A percentile compares a stretch with the other conserved stretches of the same genome.
Evolutionary conservation across 2,329 filamentous ascomycete species (phyloP).

Genomic region (Phoma sp.): DNA sequence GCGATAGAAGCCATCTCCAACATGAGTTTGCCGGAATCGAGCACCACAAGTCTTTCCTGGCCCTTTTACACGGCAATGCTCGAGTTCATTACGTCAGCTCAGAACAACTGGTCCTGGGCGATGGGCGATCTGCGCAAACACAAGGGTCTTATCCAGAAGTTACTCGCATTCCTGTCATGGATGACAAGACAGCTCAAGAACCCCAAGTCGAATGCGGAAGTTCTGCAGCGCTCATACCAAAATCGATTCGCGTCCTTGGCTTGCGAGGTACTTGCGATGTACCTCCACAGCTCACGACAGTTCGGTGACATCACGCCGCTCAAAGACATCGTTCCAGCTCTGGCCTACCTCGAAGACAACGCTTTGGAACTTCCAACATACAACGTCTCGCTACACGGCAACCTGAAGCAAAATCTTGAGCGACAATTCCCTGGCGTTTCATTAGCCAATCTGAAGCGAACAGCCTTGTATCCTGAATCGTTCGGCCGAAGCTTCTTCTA

Average conservation of each 20-base stretch:
- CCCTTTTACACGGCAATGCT: constrained; percentile 75
- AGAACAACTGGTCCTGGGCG: constrained; percentile 96
- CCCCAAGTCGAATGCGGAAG: constrained; percentile 31
- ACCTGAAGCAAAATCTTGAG: constrained; percentile 84
- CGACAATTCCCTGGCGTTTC: constrained; percentile 76
- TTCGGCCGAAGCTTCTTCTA: constrained; percentile 86
- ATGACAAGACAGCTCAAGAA: constrained; percentile 38
- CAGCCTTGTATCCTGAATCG: constrained; percentile 67
- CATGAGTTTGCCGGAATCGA: constrained; percentile 69
- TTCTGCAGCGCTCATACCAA: constrained; percentile 47
- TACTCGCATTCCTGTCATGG: constrained; percentile 72
- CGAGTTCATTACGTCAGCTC: constrained; percentile 85
- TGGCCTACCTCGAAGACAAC: constrained; percentile 81
- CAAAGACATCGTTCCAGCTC: constrained; percentile 73
- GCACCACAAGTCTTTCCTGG: constrained; percentile 34
- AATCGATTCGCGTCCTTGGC: constrained; percentile 76
- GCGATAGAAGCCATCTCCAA: constrained; percentile 75
- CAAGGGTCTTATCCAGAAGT: constrained; percentile 72
- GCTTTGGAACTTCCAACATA: constrained; percentile 82
- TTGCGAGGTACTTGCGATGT: constrained; percentile 88
- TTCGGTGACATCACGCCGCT: constrained; percentile 72
- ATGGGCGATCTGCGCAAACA: constrained; percentile 81
- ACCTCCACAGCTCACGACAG: constrained; percentile 85
- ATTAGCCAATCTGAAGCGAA: constrained; percentile 82
- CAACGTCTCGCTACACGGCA: constrained; percentile 85